These are phyloP conservation scores for Fusarium sp. DNA, from an alignment of 2,329 filamentous ascomycete species.

Conservation along the genomic window DNA sequence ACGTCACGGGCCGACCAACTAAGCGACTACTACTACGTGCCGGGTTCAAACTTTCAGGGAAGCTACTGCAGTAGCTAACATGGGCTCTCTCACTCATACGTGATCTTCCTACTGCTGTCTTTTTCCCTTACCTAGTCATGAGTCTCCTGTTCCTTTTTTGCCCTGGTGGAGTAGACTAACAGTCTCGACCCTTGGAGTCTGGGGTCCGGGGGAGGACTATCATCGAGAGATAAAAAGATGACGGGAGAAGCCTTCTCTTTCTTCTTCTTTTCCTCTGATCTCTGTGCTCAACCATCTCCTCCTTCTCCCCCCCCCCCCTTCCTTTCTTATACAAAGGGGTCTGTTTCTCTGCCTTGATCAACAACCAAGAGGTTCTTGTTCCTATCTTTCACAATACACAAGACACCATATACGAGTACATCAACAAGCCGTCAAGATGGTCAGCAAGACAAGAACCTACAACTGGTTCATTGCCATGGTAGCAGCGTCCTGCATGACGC, in stretches of 20 bases:
- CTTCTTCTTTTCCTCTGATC: slow-evolving; percentile 16
- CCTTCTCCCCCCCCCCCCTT: not conserved
- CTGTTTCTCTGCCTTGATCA: not conserved
- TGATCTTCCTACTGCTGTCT: not conserved
- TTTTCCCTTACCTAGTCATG: not conserved
- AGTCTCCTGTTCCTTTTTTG: not conserved
- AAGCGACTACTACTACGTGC: not conserved
- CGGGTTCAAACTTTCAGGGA: not conserved
- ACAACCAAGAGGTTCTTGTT: not conserved
- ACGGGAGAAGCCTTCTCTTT: slow-evolving; percentile 19
- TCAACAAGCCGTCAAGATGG: slow-evolving; percentile 49
- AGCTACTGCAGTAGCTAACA: slow-evolving; percentile 10
- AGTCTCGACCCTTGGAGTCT: slow-evolving; percentile 29
- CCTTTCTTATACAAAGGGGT: not conserved
- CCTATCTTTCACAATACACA: not conserved
- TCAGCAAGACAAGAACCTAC: slow-evolving; percentile 49
- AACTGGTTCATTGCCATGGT: slow-evolving; percentile 72
- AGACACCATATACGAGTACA: not conserved
- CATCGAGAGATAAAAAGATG: slow-evolving; percentile 38
- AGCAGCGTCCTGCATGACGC: slow-evolving; percentile 79
- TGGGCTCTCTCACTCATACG: slow-evolving; percentile 1
- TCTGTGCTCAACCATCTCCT: slow-evolving; percentile 8
- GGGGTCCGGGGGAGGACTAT: slow-evolving; percentile 32
- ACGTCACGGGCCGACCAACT: not conserved
- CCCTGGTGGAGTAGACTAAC: slow-evolving; percentile 20